Conservation (phyloP, 352 stramenopile genomes). For the Phytophthora megakarya region DNA sequence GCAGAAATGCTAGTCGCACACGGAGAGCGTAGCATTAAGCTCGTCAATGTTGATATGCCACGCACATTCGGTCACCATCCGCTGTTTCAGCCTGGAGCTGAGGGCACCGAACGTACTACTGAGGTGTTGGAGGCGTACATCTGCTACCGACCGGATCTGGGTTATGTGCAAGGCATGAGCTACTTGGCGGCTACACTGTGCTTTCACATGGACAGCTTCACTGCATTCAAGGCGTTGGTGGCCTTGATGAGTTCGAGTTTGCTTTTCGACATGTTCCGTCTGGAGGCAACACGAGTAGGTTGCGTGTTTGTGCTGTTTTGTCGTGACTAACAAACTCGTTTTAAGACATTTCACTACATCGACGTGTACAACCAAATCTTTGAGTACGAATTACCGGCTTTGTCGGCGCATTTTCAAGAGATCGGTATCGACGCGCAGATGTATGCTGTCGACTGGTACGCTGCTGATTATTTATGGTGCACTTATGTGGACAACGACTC, state of each 20-base stretch:
- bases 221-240: constrained; percentile 84
- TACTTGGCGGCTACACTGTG: constrained; percentile 85
- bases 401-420: constrained; percentile 72
- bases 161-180: constrained; percentile 90
- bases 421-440: constrained; percentile 84
- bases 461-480: not conserved
- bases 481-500: not conserved
- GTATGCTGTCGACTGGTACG: constrained; percentile 87
- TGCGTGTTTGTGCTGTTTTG: not conserved
- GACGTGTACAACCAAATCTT: constrained; percentile 78
- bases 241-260: constrained; percentile 83
- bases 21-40: constrained; percentile 80
- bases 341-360: constrained; percentile 88
- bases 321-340: constrained; percentile 8
- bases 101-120: constrained; percentile 73
- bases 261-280: constrained; percentile 89
- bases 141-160: constrained; percentile 84
- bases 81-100: constrained; percentile 74
- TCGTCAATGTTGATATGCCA: constrained; percentile 86
- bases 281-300: constrained; percentile 78
- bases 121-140: constrained; percentile 87
- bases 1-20: constrained; percentile 83
- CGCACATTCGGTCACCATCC: constrained; percentile 84
- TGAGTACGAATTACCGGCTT: constrained; percentile 71
- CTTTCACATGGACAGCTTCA: constrained; percentile 90